phyloP scores from a whole-genome alignment of 768 basidiomycete genomes.

The Cubamyces lactineus region DNA sequence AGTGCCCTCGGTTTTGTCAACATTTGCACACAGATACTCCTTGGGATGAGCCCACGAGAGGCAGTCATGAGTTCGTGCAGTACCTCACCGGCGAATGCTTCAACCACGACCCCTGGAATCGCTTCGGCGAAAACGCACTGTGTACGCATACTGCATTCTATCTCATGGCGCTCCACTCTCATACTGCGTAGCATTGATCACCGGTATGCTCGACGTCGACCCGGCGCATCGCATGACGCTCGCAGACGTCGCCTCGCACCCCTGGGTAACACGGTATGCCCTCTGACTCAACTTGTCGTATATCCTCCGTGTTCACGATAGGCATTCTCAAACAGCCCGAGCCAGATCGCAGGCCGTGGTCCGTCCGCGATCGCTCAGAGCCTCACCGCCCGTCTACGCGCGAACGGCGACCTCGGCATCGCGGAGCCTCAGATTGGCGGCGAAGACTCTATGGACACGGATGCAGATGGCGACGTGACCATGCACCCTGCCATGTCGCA shows the following conservation, averaged over 20 bases:
- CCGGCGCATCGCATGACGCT: constrained; percentile 70
- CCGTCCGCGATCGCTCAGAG: constrained; percentile 62
- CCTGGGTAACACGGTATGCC: constrained; percentile 73
- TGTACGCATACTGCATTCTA: constrained; percentile 48
- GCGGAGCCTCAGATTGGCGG: constrained; percentile 57
- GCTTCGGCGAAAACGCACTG: constrained; percentile 58
- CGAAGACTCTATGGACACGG: constrained; percentile 41
- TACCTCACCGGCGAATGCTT: constrained; percentile 79
- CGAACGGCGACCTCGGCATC: constrained; percentile 74
- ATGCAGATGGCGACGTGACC: constrained; percentile 60
- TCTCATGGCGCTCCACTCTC: neutral
- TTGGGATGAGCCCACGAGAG: constrained; percentile 90
- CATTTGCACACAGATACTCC: constrained; percentile 73
- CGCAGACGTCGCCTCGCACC: constrained; percentile 56
- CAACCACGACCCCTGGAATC: constrained; percentile 77
- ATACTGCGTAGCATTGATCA: constrained; percentile 63
- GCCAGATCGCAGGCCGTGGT: constrained; percentile 63
- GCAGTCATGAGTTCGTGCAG: constrained; percentile 78
- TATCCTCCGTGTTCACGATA: neutral
- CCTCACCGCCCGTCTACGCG: constrained; percentile 68
- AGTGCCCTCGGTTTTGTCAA: neutral
- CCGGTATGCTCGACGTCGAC: constrained; percentile 72
- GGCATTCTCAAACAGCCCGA: constrained; percentile 49
- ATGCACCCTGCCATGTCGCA: constrained; percentile 69
- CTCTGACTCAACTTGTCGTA: neutral